Base-by-base conservation (phyloP, 768 basidiomycete species). In the Tulasnella sp. region DNA sequence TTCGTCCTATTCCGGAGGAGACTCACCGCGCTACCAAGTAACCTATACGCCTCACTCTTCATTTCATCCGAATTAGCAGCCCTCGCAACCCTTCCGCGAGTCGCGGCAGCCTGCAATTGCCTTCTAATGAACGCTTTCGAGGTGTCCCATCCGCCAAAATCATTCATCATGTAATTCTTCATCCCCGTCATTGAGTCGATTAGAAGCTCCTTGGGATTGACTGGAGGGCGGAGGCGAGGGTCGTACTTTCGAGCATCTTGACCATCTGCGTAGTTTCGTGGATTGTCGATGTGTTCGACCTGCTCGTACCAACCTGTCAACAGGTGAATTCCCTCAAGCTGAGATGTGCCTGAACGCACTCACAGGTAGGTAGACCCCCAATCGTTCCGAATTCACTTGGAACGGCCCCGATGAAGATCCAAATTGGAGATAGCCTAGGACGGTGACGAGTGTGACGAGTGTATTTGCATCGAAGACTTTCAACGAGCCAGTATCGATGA, bases 151-250 rank as follows among this genome's bases (percentile, higher is more conserved):
- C 81, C 77, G 6, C 92, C 91, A 29, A 86, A 82, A 78, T 93
- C 88, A 49, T 90, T 96, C 0, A 93, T 93, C 85, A 94, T 93
- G 82, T 92, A 93, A 77, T 96, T 98, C 85, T 96, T 97, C 95
- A 98, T 96, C 1, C 95, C 96, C 0, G 92, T 93, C 22, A 86
- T 84, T 0, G 88, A 88, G 82, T 98, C 96, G 11, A 98, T 86
- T 80, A 95, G 91, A 0, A 97, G 85, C 80, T 97, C 96, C 49
- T 86, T 84, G 0, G 92, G 92, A 80, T 95, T 89, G 6, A 98
- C 91, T 5, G 95, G 95, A 1, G 90, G 89, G 14, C 96, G 89
- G 11, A 98, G 86, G 22, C 87, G 85, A 0, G 90, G 88, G 80
- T 97, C 88, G 79, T 91, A 94, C 79, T 86, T 86, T 45, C 93